A percentile compares a stretch with the other conserved stretches of the same genome.
phyloP scores from a whole-genome alignment of 257 asterid genomes.

The Nicotiana undulata region DNA sequence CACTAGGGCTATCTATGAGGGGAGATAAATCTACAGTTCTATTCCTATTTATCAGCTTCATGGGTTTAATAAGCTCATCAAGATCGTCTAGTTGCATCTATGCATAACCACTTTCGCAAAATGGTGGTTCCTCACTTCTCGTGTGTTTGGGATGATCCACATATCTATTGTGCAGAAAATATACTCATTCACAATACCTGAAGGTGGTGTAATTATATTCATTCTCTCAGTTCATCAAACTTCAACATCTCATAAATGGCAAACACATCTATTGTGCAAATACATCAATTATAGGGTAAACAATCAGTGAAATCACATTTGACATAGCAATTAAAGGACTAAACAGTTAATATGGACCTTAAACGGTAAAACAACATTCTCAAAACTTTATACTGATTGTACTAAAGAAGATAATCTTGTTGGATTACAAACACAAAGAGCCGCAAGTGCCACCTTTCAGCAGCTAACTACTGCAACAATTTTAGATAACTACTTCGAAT shows the following conservation, averaged over 20 bases:
- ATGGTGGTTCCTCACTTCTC: conserved; percentile 10
- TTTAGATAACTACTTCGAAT: too few relatives aligned
- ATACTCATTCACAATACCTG: too few relatives aligned
- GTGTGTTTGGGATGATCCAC: conserved; percentile 27
- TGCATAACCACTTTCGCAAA: conserved; percentile 8
- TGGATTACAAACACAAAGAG: not conserved
- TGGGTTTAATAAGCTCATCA: conserved; percentile 28
- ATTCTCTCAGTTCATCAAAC: too few relatives aligned
- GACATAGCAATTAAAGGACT: not conserved
- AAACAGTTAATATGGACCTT: not conserved
- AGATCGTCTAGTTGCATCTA: conserved; percentile 19
- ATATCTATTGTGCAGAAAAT: not conserved
- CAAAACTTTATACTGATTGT: not conserved
- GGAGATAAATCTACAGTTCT: conserved; percentile 14
- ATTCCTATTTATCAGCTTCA: conserved; percentile 23
- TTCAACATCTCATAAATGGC: too few relatives aligned
- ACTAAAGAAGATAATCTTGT: not conserved
- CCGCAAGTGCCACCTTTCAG: not conserved
- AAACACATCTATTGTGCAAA: too few relatives aligned
- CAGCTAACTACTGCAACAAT: too few relatives aligned
- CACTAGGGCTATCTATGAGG: conserved; percentile 20
- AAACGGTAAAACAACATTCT: not conserved
- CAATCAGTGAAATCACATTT: not conserved
- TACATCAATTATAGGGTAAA: too few relatives aligned
- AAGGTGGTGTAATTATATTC: too few relatives aligned